These are phyloP conservation scores for Dendrobium catenatum DNA, from an alignment of 106 monocot genomes.

Conservation along the genomic window DNA sequence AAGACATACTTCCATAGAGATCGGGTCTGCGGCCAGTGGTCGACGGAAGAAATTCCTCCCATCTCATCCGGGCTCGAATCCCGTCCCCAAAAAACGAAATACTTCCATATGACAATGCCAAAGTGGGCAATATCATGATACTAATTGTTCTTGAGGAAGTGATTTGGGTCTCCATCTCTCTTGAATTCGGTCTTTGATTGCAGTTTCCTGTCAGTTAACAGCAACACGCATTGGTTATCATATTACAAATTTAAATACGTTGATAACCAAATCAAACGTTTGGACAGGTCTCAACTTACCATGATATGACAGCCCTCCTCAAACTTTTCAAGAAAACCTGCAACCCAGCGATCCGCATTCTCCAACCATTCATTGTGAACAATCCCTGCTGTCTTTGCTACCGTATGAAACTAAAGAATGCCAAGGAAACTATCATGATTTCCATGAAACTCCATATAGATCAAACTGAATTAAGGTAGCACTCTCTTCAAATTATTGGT, in stretches of 20 bases:
- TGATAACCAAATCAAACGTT: too few relatives aligned
- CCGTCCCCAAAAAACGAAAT: not conserved
- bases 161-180: slow-evolving; percentile 30
- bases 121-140: not conserved
- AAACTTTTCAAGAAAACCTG: slow-evolving; percentile 77
- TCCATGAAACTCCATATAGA: not conserved
- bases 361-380: slow-evolving; percentile 57
- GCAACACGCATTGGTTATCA: not conserved
- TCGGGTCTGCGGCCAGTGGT: too few relatives aligned
- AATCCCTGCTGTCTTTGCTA: slow-evolving; percentile 55
- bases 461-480: too few relatives aligned
- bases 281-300: slow-evolving; percentile 21
- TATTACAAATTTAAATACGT: not conserved
- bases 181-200: slow-evolving; percentile 76
- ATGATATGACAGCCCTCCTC: slow-evolving; percentile 75
- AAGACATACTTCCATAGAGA: not conserved
- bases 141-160: not conserved
- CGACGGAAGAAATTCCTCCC: too few relatives aligned
- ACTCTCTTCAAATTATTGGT: too few relatives aligned
- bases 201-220: slow-evolving; percentile 52
- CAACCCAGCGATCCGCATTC: slow-evolving; percentile 73
- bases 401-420: slow-evolving; percentile 43
- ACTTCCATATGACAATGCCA: not conserved
- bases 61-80: too few relatives aligned
- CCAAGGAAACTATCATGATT: not conserved